A percentile compares a stretch with the other conserved stretches of the same genome.
Conservation (phyloP, 1,284 basidiomycete genomes). For the Stygiomarasmius scandens region DNA sequence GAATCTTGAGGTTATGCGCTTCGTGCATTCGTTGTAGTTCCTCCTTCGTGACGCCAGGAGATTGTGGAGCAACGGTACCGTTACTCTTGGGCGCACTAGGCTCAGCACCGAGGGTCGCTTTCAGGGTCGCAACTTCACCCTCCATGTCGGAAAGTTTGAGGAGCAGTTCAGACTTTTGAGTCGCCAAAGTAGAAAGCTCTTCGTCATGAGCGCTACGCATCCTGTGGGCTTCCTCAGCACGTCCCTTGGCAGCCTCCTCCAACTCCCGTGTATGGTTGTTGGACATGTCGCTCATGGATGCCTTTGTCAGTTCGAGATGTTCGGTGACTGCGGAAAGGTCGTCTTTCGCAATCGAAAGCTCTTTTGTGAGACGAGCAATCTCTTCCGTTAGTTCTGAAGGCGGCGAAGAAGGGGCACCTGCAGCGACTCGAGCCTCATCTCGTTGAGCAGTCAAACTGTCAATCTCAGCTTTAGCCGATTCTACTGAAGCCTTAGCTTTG, state of each 20-base stretch:
- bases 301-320: constrained; percentile 65
- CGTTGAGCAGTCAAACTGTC: constrained; percentile 61
- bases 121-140: constrained; percentile 70
- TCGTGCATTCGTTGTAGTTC: constrained; percentile 76
- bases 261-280: constrained; percentile 71
- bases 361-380: constrained; percentile 56
- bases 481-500: constrained; percentile 67
- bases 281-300: constrained; percentile 69
- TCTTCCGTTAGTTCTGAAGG: constrained; percentile 58
- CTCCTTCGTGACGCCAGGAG: constrained; percentile 65
- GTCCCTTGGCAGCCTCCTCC: constrained; percentile 66
- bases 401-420: constrained; percentile 45
- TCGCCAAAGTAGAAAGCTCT: constrained; percentile 54
- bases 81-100: constrained; percentile 56
- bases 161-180: constrained; percentile 61
- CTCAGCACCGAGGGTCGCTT: constrained; percentile 54
- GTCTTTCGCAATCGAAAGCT: constrained; percentile 63
- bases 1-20: constrained; percentile 79
- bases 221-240: constrained; percentile 69
- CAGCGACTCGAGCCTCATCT: constrained; percentile 57
- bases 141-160: constrained; percentile 70
- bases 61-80: constrained; percentile 47
- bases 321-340: constrained; percentile 64
- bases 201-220: constrained; percentile 61
- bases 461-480: constrained; percentile 54